Percentiles rank a stretch among this genome's conserved stretches.
Conservation (phyloP, 768 basidiomycete genomes). For the Leccinum pellstonianum region DNA sequence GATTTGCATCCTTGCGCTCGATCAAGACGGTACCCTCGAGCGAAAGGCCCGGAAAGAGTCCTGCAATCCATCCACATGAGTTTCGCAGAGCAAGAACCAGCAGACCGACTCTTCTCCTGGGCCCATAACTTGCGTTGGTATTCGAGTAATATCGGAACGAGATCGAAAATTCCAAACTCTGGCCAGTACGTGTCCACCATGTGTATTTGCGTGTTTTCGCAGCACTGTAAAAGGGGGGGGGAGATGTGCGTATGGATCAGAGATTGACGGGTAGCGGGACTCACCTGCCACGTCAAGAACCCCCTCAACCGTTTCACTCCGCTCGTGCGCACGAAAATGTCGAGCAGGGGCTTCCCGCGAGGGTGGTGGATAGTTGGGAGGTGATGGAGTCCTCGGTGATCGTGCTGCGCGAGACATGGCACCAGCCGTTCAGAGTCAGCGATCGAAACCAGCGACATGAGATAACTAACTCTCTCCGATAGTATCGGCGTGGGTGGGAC, state of each 20-base stretch:
- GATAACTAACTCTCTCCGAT: constrained; percentile 2
- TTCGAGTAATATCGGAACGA: constrained; percentile 83
- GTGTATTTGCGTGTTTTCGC: constrained; percentile 82
- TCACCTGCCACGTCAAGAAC: constrained; percentile 94
- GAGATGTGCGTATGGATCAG: background rate
- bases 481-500: too few species aligned
- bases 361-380: constrained; percentile 61
- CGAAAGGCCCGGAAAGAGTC: constrained; percentile 91
- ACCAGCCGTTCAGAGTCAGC: background rate
- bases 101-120: background rate
- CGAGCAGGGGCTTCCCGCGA: constrained; percentile 70
- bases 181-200: constrained; percentile 90
- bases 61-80: constrained; percentile 36
- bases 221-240: constrained; percentile 49
- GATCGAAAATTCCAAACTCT: constrained; percentile 82
- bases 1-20: constrained; percentile 94
- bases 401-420: constrained; percentile 26
- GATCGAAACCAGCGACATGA: background rate
- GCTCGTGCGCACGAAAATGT: constrained; percentile 88
- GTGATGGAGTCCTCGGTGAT: constrained; percentile 73
- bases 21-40: constrained; percentile 94
- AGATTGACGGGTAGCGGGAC: constrained; percentile 21
- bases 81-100: background rate
- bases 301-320: constrained; percentile 68
- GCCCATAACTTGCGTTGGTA: constrained; percentile 80